Percentiles rank a stretch among this genome's conserved stretches.
Evolutionary conservation across 176 grass and related monocot species (phyloP).

Genomic region (Ensete glaucum): DNA sequence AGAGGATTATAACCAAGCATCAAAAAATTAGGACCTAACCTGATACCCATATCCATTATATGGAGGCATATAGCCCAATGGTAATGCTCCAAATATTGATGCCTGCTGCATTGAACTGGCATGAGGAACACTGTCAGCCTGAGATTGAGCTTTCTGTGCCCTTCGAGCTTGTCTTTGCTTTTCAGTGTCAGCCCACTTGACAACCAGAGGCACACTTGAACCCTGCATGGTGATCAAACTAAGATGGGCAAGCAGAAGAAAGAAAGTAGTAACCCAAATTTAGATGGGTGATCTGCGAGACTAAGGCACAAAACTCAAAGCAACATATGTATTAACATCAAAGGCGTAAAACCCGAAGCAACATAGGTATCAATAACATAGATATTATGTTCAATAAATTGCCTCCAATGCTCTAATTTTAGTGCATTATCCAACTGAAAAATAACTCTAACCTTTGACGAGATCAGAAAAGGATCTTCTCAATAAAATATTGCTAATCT

Average conservation of each 20-base stretch:
- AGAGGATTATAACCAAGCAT: neutral
- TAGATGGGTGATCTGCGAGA: neutral
- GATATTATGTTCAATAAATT: neutral
- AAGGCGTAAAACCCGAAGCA: neutral
- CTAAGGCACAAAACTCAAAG: neutral
- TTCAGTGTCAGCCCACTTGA: conserved; percentile 99
- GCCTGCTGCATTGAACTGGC: conserved; percentile 63
- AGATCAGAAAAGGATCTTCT: neutral
- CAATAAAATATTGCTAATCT: neutral
- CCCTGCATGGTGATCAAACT: conserved; percentile 30
- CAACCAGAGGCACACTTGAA: conserved; percentile 95
- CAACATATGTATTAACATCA: neutral
- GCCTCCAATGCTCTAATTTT: neutral
- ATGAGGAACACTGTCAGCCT: conserved; percentile 40
- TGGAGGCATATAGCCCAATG: conserved; percentile 78
- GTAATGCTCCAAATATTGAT: conserved; percentile 85
- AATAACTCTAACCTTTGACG: neutral
- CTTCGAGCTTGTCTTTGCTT: conserved; percentile 94
- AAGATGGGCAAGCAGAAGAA: neutral
- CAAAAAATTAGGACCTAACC: conserved; percentile 29
- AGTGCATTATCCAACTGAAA: neutral
- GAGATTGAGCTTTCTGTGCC: conserved; percentile 86
- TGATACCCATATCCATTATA: conserved; percentile 97
- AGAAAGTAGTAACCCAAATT: neutral
- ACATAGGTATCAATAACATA: neutral